Percentiles rank a stretch among this genome's conserved stretches.
Evolutionary conservation across 257 asterid species (phyloP).

Genomic region (Paulownia fortunei): DNA sequence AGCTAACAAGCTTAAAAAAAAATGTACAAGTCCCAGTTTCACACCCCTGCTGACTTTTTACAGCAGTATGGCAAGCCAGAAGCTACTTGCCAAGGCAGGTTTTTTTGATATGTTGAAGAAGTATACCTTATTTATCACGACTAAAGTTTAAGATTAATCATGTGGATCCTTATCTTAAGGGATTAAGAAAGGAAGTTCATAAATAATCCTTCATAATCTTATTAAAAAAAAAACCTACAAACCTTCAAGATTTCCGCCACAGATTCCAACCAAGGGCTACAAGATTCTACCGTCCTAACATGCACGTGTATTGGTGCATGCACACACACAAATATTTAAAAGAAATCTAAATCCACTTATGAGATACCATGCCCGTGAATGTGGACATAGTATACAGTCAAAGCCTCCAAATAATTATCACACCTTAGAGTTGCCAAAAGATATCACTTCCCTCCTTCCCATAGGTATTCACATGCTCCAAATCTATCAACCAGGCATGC

Average conservation of each 20-base stretch:
- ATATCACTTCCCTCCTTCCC: slow-evolving; percentile 8
- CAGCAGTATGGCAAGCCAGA: slow-evolving; percentile 2
- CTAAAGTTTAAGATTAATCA: slow-evolving; percentile 5
- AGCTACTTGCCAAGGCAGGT: background rate
- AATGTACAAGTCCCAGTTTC: background rate
- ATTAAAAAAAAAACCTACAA: background rate
- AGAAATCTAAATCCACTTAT: background rate
- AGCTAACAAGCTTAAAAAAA: background rate
- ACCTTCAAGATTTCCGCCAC: background rate
- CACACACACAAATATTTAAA: background rate
- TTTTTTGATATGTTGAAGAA: background rate
- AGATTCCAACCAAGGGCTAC: background rate
- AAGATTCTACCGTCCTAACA: background rate
- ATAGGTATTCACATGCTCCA: slow-evolving; percentile 16
- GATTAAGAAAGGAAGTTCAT: background rate
- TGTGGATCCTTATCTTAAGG: background rate
- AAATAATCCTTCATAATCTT: background rate
- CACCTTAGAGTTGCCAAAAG: background rate
- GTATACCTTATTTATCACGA: background rate
- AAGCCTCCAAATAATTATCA: background rate
- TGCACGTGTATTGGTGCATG: background rate
- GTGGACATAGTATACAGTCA: background rate
- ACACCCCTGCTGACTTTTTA: background rate
- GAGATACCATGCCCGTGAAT: slow-evolving; percentile 11
- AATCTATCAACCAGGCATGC: slow-evolving; percentile 25